Evolutionary conservation across 495 filamentous ascomycete genomes (phyloP), one percentile per base, ranked within the genome.

Genomic region (Saxophila tyrrhenica): DNA sequence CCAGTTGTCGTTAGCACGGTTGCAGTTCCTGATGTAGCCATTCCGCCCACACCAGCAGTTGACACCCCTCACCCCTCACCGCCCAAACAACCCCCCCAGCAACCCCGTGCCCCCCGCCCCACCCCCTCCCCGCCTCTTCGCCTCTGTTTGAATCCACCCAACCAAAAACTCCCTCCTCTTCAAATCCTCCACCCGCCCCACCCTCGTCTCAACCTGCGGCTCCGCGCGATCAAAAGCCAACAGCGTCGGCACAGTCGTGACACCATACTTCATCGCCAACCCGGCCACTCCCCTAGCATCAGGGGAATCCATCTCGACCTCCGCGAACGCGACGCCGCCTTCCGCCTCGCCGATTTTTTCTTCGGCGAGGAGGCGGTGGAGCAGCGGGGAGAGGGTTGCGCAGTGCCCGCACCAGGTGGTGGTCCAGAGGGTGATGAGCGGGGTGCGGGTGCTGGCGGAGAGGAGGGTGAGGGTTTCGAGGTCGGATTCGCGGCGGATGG

Each of bases 341-440:
- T 78, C 72, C 8, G 57, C 64, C 61, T 84, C 79, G n/a, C 80
- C 80, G 1, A 79, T 68, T 0, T 75, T 72, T 10, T 76, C 72
- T 21, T 65, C 44, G 55, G 78, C 69, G 32, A 86, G 65, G 24
- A 84, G 61, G 3, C 73, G 64, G 21, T 65, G 60, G 0, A 87
- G 19, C 9, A 84, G 58, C 5, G 81, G 80, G 2, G 67, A 69
- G 19, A 85, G 73, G 16, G 65, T 58, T 23, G 69, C 69, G 66
- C 82, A 87, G 9, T 76, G 77, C 8, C 73, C 63, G 64, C 82
- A 86, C 67, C 75, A 86, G 9, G 77, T 79, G 0, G 84, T 74
- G 0, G 80, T 84, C 84, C 83, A 87, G 15, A 86, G 68, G 0
- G 84, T 86, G 29, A 87, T 69, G 5, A 87, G 69, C 5, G 83